Percentiles rank a stretch among this genome's conserved stretches.
phyloP scores from a whole-genome alignment of 1,284 basidiomycete species.

The Thelephora terrestris region DNA sequence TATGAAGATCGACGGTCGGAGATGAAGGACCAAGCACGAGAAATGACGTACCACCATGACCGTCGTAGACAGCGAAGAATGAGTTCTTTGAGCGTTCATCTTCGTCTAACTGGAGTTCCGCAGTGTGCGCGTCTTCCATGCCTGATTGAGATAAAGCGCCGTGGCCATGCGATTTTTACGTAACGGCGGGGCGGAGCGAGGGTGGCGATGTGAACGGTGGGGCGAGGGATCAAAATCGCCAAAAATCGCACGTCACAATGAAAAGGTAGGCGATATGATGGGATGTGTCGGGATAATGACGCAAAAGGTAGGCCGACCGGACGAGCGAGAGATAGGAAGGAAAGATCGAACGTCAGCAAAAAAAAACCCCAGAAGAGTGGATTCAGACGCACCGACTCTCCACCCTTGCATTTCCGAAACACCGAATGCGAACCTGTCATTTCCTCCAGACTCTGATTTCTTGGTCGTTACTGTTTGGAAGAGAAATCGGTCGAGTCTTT shows the following conservation, averaged over 20 bases:
- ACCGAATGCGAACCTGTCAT: constrained; percentile 74
- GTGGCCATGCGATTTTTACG: not conserved
- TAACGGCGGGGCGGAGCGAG: not conserved
- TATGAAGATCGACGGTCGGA: constrained; percentile 3
- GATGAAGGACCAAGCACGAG: constrained; percentile 1
- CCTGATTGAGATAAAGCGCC: constrained; percentile 34
- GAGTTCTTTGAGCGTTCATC: constrained; percentile 43
- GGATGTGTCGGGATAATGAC: constrained; percentile 2
- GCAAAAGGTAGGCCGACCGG: not conserved
- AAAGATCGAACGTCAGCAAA: constrained; percentile 1
- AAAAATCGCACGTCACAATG: constrained; percentile 1
- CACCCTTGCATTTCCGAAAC: constrained; percentile 99
- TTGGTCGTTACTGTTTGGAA: constrained; percentile 58
- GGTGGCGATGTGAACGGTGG: not conserved
- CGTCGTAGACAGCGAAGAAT: constrained; percentile 98
- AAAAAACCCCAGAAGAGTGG: constrained; percentile 2
- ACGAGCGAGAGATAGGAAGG: not conserved
- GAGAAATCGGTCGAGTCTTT: not conserved
- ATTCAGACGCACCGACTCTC: constrained; percentile 77
- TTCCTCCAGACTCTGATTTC: constrained; percentile 69
- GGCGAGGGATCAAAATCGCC: not conserved
- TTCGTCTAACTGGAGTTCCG: constrained; percentile 59
- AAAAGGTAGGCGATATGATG: constrained; percentile 7
- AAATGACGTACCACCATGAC: constrained; percentile 78
- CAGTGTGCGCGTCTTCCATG: constrained; percentile 98